phyloP scores from a whole-genome alignment of 2,329 filamentous ascomycete genomes.

The Triangularia setosa region DNA sequence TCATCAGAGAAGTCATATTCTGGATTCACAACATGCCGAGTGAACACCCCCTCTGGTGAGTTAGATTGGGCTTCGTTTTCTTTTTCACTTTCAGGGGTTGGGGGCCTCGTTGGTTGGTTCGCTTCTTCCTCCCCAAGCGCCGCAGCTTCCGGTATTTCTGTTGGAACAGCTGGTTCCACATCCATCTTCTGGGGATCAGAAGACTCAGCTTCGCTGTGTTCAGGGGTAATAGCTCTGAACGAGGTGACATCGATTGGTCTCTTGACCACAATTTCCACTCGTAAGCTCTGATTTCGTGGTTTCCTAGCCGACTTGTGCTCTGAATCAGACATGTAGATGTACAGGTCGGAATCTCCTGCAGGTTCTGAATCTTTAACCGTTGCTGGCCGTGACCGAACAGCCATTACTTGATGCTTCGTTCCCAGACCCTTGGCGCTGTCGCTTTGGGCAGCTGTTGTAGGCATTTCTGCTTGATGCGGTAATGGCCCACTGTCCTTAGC shows the following conservation, averaged over 20 bases:
- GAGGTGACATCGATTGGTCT: conserved; percentile 9
- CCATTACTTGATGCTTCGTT: neutral
- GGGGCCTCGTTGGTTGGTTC: neutral
- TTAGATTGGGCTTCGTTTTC: neutral
- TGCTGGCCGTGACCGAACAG: neutral
- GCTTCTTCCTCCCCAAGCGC: neutral
- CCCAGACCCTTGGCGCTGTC: neutral
- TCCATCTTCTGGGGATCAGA: neutral
- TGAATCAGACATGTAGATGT: conserved; percentile 10
- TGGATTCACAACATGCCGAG: conserved; percentile 26
- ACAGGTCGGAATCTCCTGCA: conserved; percentile 4
- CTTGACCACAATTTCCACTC: conserved; percentile 20
- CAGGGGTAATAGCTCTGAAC: conserved; percentile 15
- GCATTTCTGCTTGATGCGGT: neutral
- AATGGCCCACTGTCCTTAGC: neutral
- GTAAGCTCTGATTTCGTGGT: conserved; percentile 21
- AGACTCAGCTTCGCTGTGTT: conserved; percentile 8
- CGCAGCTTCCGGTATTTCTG: neutral
- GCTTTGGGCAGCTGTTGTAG: neutral
- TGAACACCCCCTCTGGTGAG: conserved; percentile 17
- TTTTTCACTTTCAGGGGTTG: neutral
- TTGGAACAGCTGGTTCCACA: no score
- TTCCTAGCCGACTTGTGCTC: conserved; percentile 13
- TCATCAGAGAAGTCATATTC: conserved; percentile 36
- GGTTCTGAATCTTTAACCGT: neutral